A percentile compares a stretch with the other conserved stretches of the same genome.
phyloP scores from a whole-genome alignment of 2,329 filamentous ascomycete species.

The Raffaelea albimanens region DNA sequence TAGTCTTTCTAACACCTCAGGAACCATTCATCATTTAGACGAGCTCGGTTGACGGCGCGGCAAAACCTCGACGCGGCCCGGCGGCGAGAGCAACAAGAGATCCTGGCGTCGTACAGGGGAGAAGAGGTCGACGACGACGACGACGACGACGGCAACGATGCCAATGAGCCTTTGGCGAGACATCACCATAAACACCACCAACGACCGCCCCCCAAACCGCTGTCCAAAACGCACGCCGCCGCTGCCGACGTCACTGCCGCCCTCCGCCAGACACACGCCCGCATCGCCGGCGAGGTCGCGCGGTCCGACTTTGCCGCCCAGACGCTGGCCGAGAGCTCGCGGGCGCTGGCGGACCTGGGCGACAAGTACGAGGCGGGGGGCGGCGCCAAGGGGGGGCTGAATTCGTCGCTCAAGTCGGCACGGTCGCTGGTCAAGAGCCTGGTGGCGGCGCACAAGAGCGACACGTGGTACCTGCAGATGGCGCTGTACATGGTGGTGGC shows the following conservation, averaged over 20 bases:
- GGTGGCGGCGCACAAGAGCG: constrained; percentile 81
- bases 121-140: constrained; percentile 13
- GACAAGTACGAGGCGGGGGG: constrained; percentile 77
- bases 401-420: constrained; percentile 65
- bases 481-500: constrained; percentile 71
- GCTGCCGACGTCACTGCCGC: constrained; percentile 77
- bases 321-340: constrained; percentile 75
- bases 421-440: constrained; percentile 68
- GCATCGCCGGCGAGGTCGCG: constrained; percentile 76
- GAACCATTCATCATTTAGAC: constrained; percentile 63
- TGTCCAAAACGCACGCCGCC: constrained; percentile 62
- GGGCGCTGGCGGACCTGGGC: constrained; percentile 68
- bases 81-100: constrained; percentile 64
- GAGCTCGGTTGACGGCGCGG: constrained; percentile 72
- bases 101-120: constrained; percentile 53
- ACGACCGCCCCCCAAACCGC: constrained; percentile 33
- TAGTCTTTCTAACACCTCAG: constrained; percentile 26
- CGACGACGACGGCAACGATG: constrained; percentile 15
- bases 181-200: constrained; percentile 17
- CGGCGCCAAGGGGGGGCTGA: constrained; percentile 71
- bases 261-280: constrained; percentile 73
- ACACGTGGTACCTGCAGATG: constrained; percentile 95
- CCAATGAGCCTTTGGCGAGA: constrained; percentile 15
- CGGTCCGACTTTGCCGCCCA: constrained; percentile 85
- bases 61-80: constrained; percentile 64